Base-by-base conservation (phyloP, 2,329 filamentous ascomycete species). In the Claviceps citrina region DNA sequence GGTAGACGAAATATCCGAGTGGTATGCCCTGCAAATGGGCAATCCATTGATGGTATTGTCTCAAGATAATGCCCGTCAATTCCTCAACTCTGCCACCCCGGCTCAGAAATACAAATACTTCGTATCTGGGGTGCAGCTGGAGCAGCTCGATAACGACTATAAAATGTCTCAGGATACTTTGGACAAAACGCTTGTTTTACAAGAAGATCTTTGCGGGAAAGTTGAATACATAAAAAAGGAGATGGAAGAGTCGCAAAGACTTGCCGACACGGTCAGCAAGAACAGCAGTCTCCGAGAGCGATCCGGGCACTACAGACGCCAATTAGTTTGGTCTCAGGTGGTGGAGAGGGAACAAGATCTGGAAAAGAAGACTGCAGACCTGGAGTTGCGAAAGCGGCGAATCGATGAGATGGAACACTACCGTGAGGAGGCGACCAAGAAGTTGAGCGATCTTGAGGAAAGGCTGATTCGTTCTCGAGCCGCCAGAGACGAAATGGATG, bases 31-130 rank as follows among this genome's bases (percentile, higher is more conserved):
- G 31, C 89, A 96, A 57, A 85, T 98, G 42, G 89, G 96, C 54
- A 98, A 98, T 50, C 91, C 91, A 0, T 79, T 98, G 65, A 96
- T 93, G 44, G 83, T 96, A 6, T 69, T 98, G 15, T 94, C 87
- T 1, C 91, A 98, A 58, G 91, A 98, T 55, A 86, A 87, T 59
- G 91, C 91, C 9, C 78, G 91, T 9, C 83, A 93, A 43, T 98
- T 98, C 51, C 70, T 98, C 32, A 93, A 89, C 53, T 75, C 79
- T 27, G 89, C 91, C 10, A 82, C 77, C 2, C 75, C 86, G 0
- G 65, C 73, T 3, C 78, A 89, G 44, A 98, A 98, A 57, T 98
- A 96, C 67, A 91, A 84, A 49, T 95, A 95, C 53, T 98, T 98
- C 54, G 73, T 94, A 44, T 85, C 87, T 51, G 91, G 91, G 20